Base-by-base conservation (phyloP, 139 green algal genomes). In the Ettlia oleoabundans region DNA sequence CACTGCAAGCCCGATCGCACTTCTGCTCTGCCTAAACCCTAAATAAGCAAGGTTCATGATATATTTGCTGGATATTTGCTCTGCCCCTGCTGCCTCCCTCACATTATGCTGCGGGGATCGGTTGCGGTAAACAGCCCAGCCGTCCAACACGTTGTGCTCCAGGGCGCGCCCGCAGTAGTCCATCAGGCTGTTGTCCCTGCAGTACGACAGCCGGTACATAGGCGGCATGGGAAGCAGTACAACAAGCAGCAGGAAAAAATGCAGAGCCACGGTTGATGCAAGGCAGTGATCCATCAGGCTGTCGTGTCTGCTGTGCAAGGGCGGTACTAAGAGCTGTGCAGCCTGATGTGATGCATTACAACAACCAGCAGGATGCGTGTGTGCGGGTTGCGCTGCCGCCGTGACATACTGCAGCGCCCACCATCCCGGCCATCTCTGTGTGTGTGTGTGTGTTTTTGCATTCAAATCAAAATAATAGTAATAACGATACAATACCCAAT, bases 121-220 rank as follows among this genome's bases (percentile, higher is more conserved):
- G 33, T 40, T 37, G 64, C 78, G 78, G 65, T 77, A 83, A 33
- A 83, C 78, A 19, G 78, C 78, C 78, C 78, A 83, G 62, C 78
- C 78, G 51, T 83, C 78, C 65, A 83, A 65, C 35, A 73, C 52
- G 6, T 35, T 28, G 24, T 28, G 21, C 32, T 83, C 78, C 65
- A 83, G 78, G 6, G 64, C 24, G 10, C 42, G 43, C 6, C 58
- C 62, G 63, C 58, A 70, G 63, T 75, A 82, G 42, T 82, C 76
- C 42, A 82, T 41, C 32, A 82, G 63, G 43, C 18, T n/a, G 61
- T 65, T 74, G 76, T 82, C 76, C 76, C 78, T 83, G 61, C 32
- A n/a, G 62, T 4, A 26, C 3, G 33, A 9, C 40, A 40, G 13
- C 21, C 21, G 76, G 61, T 22, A 33, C 51, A 64, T 76, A 10